These are phyloP conservation scores for Cokeromyces recurvatus DNA, from an alignment of 371 early-diverging fungal species.

Conservation along the genomic window DNA sequence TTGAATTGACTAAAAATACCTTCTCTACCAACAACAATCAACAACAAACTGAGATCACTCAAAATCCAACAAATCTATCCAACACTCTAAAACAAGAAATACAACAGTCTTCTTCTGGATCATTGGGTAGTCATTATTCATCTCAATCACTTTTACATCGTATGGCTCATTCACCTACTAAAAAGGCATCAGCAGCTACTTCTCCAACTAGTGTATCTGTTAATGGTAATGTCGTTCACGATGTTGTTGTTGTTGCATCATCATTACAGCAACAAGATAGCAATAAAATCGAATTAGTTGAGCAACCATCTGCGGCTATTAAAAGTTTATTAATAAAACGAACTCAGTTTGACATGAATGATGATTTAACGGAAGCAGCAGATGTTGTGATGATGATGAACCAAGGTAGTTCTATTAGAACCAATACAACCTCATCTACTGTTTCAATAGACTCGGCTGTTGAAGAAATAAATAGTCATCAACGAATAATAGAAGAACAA, in stretches of 20 bases:
- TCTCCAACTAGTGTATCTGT: slow-evolving; percentile 23
- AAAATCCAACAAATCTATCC: slow-evolving; percentile 3
- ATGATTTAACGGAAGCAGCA: no score
- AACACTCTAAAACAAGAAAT: neutral
- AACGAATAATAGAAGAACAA: no score
- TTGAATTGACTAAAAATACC: slow-evolving; percentile 15
- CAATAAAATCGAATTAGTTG: no score
- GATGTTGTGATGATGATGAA: no score
- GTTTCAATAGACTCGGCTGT: no score
- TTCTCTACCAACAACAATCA: neutral
- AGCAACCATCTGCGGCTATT: no score
- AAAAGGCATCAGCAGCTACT: slow-evolving; percentile 13
- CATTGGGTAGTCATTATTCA: slow-evolving; percentile 3
- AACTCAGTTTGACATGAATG: no score
- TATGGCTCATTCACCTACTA: slow-evolving; percentile 15
- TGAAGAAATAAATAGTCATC: no score
- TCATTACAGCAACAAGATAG: neutral
- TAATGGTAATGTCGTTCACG: slow-evolving; percentile 9
- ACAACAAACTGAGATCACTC: slow-evolving; percentile 5
- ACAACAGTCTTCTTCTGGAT: slow-evolving; percentile 1
- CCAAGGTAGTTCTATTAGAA: no score
- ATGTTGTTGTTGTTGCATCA: no score
- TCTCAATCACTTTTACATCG: slow-evolving; percentile 4
- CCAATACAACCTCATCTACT: no score
- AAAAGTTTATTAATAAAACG: neutral